phyloP scores from a whole-genome alignment of 768 basidiomycete genomes.

The Leucocoprinus birnbaumii region DNA sequence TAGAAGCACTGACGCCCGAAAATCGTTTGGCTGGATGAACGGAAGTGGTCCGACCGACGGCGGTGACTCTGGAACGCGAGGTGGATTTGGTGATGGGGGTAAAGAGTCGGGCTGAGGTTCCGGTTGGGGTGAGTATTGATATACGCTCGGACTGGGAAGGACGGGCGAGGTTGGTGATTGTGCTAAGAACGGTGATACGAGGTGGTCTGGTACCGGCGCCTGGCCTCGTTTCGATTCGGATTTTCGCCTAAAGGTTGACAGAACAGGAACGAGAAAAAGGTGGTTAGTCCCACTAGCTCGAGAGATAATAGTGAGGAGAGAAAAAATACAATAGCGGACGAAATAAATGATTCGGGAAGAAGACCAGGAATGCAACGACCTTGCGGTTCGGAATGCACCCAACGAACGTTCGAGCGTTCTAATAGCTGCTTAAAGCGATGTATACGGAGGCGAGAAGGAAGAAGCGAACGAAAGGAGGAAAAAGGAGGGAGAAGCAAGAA shows the following conservation, averaged over 20 bases:
- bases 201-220: slow-evolving; percentile 32
- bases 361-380: slow-evolving; percentile 13
- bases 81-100: slow-evolving; percentile 8
- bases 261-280: background rate
- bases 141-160: background rate
- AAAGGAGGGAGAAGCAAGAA: background rate
- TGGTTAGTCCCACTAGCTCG: background rate
- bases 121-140: background rate
- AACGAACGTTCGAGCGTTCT: slow-evolving; percentile 8
- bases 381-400: background rate
- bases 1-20: slow-evolving; percentile 83
- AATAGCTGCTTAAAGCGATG: slow-evolving; percentile 3
- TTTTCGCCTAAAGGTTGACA: slow-evolving; percentile 55
- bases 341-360: slow-evolving; percentile 15
- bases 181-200: background rate
- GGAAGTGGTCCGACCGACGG: slow-evolving; percentile 29
- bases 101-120: background rate
- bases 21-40: slow-evolving; percentile 70
- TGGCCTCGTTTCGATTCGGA: slow-evolving; percentile 63
- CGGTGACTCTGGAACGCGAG: slow-evolving; percentile 4
- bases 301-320: slow-evolving; percentile 14
- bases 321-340: slow-evolving; percentile 21
- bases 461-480: slow-evolving; percentile 3
- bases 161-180: background rate
- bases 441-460: slow-evolving; percentile 2